Evolutionary conservation across 2,329 filamentous ascomycete genomes (phyloP).

Genomic region (Fusarium kyushuense): DNA sequence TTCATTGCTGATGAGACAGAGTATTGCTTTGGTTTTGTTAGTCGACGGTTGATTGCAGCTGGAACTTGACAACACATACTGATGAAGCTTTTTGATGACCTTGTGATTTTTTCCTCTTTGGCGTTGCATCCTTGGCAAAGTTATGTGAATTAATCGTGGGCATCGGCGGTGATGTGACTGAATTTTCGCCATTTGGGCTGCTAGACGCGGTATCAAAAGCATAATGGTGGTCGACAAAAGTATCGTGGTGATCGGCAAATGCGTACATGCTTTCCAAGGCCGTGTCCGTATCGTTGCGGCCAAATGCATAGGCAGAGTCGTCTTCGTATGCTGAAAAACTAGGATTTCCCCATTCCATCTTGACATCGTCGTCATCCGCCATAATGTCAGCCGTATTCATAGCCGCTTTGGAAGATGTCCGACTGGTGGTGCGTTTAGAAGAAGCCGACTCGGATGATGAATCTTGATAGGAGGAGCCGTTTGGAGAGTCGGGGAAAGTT

Average conservation of each 20-base stretch:
- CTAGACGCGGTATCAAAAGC: constrained; percentile 70
- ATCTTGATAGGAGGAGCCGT: constrained; percentile 60
- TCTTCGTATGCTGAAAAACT: constrained; percentile 55
- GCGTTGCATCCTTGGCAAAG: constrained; percentile 46
- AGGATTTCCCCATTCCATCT: constrained; percentile 59
- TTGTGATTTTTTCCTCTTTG: constrained; percentile 43
- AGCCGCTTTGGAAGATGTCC: constrained; percentile 59
- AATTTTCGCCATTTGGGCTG: constrained; percentile 58
- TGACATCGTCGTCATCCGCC: constrained; percentile 58
- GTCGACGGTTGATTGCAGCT: not conserved
- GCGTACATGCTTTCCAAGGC: constrained; percentile 48
- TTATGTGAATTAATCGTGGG: constrained; percentile 55
- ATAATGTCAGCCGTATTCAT: constrained; percentile 57
- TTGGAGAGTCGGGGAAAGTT: constrained; percentile 57
- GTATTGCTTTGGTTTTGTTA: constrained; percentile 59
- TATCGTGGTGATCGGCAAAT: constrained; percentile 55
- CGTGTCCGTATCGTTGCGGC: constrained; percentile 44
- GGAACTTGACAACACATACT: constrained; percentile 52
- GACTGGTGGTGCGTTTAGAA: constrained; percentile 61
- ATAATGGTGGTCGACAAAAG: constrained; percentile 63
- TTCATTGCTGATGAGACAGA: constrained; percentile 64
- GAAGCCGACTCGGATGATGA: constrained; percentile 66
- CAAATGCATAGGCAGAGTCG: constrained; percentile 54
- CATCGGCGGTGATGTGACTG: constrained; percentile 60
- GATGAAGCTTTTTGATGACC: constrained; percentile 52